Percentiles rank a stretch among this genome's conserved stretches.
Conservation (phyloP, 2,329 filamentous ascomycete species). For the Diaporthe humulicola region DNA sequence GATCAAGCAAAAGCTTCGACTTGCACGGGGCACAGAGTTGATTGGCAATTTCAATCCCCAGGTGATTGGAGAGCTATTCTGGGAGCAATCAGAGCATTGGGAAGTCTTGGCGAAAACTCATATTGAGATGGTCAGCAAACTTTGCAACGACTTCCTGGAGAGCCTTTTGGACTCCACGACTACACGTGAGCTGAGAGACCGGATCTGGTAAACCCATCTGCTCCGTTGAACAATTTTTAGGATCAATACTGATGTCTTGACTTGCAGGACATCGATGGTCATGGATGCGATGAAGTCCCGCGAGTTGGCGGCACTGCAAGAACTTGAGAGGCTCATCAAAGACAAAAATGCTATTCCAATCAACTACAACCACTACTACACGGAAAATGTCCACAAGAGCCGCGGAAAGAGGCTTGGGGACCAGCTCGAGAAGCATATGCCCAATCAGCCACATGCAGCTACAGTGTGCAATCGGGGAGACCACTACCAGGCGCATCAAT, state of each 20-base stretch:
- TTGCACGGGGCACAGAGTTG: slow-evolving; percentile 16
- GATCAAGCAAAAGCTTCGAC: not conserved
- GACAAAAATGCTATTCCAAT: not conserved
- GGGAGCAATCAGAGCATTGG: slow-evolving; percentile 33
- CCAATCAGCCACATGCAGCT: not conserved
- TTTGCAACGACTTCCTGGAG: not conserved
- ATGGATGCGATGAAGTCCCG: not conserved
- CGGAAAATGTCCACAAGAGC: slow-evolving; percentile 17
- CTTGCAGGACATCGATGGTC: not conserved
- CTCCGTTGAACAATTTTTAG: too few relatives aligned
- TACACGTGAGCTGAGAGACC: not conserved
- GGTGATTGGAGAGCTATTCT: slow-evolving; percentile 23
- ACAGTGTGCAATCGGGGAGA: not conserved
- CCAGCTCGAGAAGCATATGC: not conserved
- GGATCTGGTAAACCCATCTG: slow-evolving; percentile 3
- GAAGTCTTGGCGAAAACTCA: not conserved
- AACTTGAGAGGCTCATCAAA: slow-evolving; percentile 7
- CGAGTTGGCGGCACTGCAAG: not conserved
- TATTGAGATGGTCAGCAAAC: not conserved
- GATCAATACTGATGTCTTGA: not conserved
- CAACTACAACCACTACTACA: slow-evolving; percentile 39
- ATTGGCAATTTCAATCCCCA: slow-evolving; percentile 25
- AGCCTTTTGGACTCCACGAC: not conserved
- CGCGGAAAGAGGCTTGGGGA: not conserved
- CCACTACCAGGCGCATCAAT: not conserved